Evolutionary conservation across 1,284 basidiomycete genomes (phyloP).

Genomic region (Austroboletus novae-zelandiae): DNA sequence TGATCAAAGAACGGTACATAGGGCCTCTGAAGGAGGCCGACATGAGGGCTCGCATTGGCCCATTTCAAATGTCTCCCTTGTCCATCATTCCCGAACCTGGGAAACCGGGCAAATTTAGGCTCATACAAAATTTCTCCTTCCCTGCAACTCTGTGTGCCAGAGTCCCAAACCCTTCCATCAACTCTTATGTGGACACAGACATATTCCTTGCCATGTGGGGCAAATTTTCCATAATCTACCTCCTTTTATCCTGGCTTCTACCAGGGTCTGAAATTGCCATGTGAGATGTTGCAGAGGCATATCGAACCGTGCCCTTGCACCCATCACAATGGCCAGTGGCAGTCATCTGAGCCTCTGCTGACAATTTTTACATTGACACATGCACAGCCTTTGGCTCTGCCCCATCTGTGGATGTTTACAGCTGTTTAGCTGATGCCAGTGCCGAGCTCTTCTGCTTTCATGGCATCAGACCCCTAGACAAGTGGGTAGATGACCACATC

Average conservation of each 20-base stretch:
- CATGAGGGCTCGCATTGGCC: no score
- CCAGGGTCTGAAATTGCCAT: background rate
- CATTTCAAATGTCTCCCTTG: no score
- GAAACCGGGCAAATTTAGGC: no score
- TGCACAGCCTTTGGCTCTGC: slow-evolving; percentile 22
- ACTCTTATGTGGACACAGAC: background rate
- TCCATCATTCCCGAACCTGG: no score
- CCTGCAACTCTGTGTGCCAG: no score
- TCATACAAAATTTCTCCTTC: no score
- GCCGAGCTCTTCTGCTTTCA: background rate
- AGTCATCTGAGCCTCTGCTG: no score
- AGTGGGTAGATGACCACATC: slow-evolving; percentile 8
- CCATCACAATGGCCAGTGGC: slow-evolving; percentile 5
- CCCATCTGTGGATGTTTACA: slow-evolving; percentile 33
- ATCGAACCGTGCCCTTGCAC: background rate
- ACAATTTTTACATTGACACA: background rate
- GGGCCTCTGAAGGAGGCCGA: no score
- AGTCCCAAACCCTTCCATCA: background rate
- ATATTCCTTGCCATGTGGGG: background rate
- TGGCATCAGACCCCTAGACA: background rate
- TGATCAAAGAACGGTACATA: background rate
- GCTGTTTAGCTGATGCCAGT: slow-evolving; percentile 31
- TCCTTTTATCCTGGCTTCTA: background rate
- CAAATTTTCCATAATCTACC: background rate
- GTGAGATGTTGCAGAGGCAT: background rate